phyloP scores from a whole-genome alignment of 306 rosid genomes.

The Lagenaria siceraria region DNA sequence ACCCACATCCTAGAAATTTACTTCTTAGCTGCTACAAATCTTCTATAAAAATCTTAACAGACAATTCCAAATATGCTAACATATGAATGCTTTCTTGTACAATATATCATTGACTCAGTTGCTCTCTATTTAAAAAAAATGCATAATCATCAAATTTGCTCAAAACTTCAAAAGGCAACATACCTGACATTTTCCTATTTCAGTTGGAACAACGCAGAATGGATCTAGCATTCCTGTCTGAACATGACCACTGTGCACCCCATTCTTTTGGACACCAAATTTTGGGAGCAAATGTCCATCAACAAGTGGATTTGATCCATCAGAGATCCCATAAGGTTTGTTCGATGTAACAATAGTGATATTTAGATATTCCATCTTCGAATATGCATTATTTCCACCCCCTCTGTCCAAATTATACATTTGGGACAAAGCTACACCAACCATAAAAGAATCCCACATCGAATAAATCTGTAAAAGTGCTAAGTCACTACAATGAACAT shows the following conservation, averaged over 20 bases:
- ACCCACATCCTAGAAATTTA: background rate
- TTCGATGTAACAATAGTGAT: slow-evolving; percentile 77
- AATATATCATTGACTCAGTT: background rate
- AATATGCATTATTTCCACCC: slow-evolving; percentile 56
- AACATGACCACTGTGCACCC: slow-evolving; percentile 88
- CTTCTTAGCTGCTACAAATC: background rate
- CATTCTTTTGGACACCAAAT: slow-evolving; percentile 46
- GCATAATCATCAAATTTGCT: background rate
- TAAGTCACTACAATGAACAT: background rate
- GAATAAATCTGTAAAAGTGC: slow-evolving; percentile 52
- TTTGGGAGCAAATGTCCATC: slow-evolving; percentile 41
- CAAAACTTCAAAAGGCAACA: background rate
- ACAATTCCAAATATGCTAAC: background rate
- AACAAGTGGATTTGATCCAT: slow-evolving; percentile 81
- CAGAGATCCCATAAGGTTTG: slow-evolving; percentile 59
- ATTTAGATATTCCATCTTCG: slow-evolving; percentile 76
- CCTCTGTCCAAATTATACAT: slow-evolving; percentile 40
- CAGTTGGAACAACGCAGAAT: slow-evolving; percentile 56
- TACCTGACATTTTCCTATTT: slow-evolving; percentile 73
- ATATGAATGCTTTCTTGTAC: background rate
- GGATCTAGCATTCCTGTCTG: slow-evolving; percentile 75
- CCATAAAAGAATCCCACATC: slow-evolving; percentile 83
- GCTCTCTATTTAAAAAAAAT: background rate
- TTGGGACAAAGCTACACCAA: slow-evolving; percentile 70
- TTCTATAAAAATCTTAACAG: background rate